A percentile compares a stretch with the other conserved stretches of the same genome.
Conservation (phyloP, 2,329 filamentous ascomycete genomes). For the Pseudocercospora cruenta region DNA sequence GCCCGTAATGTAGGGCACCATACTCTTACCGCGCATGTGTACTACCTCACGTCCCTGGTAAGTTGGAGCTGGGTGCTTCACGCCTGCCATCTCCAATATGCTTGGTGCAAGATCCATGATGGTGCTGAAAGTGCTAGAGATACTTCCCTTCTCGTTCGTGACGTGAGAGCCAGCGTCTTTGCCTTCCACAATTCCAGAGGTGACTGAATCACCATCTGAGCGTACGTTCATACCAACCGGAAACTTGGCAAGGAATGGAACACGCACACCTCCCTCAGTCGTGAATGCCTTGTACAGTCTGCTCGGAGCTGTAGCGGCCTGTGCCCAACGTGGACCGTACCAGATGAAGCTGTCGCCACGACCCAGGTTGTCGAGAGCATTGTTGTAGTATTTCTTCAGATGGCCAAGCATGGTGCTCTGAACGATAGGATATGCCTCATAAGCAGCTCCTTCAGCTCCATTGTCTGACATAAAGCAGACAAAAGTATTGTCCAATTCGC, state of each 20-base stretch:
- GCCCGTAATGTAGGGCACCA: conserved; percentile 48
- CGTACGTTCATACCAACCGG: conserved; percentile 29
- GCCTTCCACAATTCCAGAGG: conserved; percentile 53
- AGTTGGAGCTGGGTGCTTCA: conserved; percentile 57
- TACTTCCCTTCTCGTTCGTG: conserved; percentile 36
- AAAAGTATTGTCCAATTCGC: conserved; percentile 66
- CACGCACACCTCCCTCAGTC: conserved; percentile 56
- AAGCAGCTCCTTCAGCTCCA: conserved; percentile 62
- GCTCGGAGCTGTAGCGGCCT: conserved; percentile 57
- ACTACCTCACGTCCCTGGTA: conserved; percentile 58
- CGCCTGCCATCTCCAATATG: conserved; percentile 53
- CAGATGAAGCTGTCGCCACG: conserved; percentile 62
- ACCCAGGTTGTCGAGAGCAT: conserved; percentile 62
- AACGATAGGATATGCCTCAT: conserved; percentile 63
- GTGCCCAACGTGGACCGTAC: conserved; percentile 63
- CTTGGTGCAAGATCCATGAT: conserved; percentile 50
- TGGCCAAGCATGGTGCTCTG: conserved; percentile 58
- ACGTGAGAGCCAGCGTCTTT: conserved; percentile 33
- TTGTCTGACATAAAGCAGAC: conserved; percentile 68
- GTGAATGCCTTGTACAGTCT: conserved; percentile 53
- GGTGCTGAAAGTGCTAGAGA: conserved; percentile 56
- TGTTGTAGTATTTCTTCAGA: conserved; percentile 61
- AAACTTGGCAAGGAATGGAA: conserved; percentile 54
- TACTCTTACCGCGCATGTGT: conserved; percentile 55
- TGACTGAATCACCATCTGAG: conserved; percentile 32